Conservation (phyloP, 2,329 filamentous ascomycete species). For the Penicillium sp. region DNA sequence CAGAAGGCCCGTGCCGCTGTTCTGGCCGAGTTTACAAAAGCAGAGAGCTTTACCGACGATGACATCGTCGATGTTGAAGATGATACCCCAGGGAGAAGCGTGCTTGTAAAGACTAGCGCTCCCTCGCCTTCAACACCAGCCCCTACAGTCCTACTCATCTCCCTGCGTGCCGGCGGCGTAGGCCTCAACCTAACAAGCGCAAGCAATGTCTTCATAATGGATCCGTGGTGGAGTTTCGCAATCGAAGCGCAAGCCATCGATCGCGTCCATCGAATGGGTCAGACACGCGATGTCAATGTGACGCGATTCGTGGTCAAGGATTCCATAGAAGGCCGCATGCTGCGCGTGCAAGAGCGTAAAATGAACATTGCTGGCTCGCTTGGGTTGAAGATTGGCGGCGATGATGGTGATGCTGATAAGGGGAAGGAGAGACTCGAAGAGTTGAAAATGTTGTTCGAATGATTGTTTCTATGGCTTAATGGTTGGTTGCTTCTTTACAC, state of each 20-base stretch:
- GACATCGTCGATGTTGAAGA: slow-evolving; percentile 37
- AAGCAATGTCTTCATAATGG: slow-evolving; percentile 95
- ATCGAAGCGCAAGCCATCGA: slow-evolving; percentile 97
- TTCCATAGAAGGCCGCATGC: slow-evolving; percentile 93
- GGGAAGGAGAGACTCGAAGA: slow-evolving; percentile 86
- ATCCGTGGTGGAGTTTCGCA: slow-evolving; percentile 98
- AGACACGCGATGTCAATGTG: slow-evolving; percentile 80
- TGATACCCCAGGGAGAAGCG: slow-evolving; percentile 15
- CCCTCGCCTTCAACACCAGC: slow-evolving; percentile 14
- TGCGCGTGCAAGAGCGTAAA: slow-evolving; percentile 89
- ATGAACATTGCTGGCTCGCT: slow-evolving; percentile 82
- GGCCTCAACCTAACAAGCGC: slow-evolving; percentile 89
- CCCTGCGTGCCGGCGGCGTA: slow-evolving; percentile 84
- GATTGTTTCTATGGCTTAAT: background rate
- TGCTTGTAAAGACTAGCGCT: background rate
- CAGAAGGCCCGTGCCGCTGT: slow-evolving; percentile 81
- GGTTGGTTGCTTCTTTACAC: background rate
- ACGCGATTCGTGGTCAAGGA: slow-evolving; percentile 83
- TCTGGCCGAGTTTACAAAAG: slow-evolving; percentile 66
- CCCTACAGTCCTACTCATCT: slow-evolving; percentile 68
- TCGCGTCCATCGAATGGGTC: slow-evolving; percentile 94
- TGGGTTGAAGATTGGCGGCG: slow-evolving; percentile 93
- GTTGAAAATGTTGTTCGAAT: slow-evolving; percentile 76
- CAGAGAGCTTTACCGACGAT: slow-evolving; percentile 35
- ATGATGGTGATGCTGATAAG: slow-evolving; percentile 86